Evolutionary conservation across 257 asterid genomes (phyloP).

Genomic region (Agastache rugosa): DNA sequence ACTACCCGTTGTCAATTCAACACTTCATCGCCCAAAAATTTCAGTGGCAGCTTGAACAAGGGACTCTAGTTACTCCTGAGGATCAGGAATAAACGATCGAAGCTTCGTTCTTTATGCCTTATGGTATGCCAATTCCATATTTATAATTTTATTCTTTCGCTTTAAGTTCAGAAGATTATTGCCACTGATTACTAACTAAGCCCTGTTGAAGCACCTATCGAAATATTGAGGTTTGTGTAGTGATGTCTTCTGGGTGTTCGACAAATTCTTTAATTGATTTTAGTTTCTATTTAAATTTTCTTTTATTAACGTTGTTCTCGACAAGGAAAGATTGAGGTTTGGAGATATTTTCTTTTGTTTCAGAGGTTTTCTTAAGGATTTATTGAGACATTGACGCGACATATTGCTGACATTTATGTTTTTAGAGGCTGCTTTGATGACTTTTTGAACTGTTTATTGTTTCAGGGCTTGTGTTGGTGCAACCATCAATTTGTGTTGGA

Average conservation of each 20-base stretch:
- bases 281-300: not conserved
- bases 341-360: not conserved
- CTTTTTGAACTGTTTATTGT: constrained; percentile 13
- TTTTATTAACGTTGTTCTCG: not conserved
- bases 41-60: constrained; percentile 3
- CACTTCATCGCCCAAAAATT: not conserved
- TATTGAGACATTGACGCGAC: not conserved
- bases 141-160: not conserved
- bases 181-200: not conserved
- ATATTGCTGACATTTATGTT: not conserved
- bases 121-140: constrained; percentile 28
- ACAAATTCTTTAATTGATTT: constrained; percentile 20
- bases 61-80: constrained; percentile 12
- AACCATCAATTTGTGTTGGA: not conserved
- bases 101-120: constrained; percentile 29
- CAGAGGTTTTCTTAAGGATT: not conserved
- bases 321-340: constrained; percentile 22
- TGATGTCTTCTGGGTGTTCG: constrained; percentile 32
- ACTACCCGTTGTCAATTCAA: not conserved
- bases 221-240: constrained; percentile 21
- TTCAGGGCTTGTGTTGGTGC: constrained; percentile 34
- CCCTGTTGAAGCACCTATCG: constrained; percentile 17
- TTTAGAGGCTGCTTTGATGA: constrained; percentile 17
- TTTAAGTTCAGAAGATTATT: not conserved
- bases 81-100: constrained; percentile 15